Evolutionary conservation across 257 asterid genomes (phyloP).

Genomic region (Ilex asprella): DNA sequence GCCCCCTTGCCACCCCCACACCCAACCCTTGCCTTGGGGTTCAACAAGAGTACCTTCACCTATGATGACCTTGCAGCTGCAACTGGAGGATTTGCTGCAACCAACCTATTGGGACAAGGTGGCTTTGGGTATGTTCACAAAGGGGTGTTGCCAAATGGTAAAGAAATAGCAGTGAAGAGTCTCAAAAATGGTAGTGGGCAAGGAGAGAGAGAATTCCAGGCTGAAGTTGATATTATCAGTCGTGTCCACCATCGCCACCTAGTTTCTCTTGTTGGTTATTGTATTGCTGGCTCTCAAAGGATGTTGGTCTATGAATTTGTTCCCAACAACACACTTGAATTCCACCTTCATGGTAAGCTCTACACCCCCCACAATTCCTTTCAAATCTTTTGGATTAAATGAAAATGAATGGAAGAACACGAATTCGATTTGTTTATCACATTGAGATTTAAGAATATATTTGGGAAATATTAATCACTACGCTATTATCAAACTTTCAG

Average conservation of each 20-base stretch:
- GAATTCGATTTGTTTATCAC: not conserved
- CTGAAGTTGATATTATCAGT: constrained; percentile 58
- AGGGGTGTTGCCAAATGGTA: constrained; percentile 51
- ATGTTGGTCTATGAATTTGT: constrained; percentile 62
- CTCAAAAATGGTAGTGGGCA: constrained; percentile 53
- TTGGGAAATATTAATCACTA: not conserved
- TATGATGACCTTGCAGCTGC: constrained; percentile 48
- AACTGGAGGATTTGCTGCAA: constrained; percentile 31
- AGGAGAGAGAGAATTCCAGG: constrained; percentile 62
- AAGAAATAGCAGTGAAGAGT: constrained; percentile 49
- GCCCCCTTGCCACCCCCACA: constrained; percentile 44
- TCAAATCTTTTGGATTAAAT: not conserved
- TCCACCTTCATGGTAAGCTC: constrained; percentile 46
- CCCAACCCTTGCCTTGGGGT: constrained; percentile 36
- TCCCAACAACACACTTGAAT: constrained; percentile 46
- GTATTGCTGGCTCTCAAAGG: constrained; percentile 47
- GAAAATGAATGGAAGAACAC: not conserved
- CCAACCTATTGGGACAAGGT: constrained; percentile 47
- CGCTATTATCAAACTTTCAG: constrained; percentile 18
- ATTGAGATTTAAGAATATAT: not conserved
- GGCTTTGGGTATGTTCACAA: constrained; percentile 59
- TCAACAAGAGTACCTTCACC: constrained; percentile 43
- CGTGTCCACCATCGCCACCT: constrained; percentile 60
- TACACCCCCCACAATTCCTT: not conserved
- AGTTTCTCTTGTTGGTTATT: constrained; percentile 57